phyloP scores from a whole-genome alignment of 2,329 filamentous ascomycete genomes.

The Fusarium sarcochroum region DNA sequence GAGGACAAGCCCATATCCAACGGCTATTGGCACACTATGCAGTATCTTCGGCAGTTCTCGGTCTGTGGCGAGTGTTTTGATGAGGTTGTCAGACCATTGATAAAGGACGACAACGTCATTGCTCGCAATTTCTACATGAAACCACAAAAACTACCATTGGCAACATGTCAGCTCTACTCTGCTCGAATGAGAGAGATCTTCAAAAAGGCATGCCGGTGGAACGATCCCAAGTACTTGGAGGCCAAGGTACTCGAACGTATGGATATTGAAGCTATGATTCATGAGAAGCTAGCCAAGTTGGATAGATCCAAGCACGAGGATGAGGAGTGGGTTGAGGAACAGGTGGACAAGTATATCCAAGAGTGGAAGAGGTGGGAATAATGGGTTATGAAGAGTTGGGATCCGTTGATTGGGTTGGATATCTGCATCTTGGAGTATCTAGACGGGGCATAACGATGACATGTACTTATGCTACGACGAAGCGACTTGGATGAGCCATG shows the following conservation, averaged over 20 bases:
- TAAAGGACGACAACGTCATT: slow-evolving; percentile 67
- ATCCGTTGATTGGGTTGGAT: not conserved
- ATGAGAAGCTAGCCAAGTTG: slow-evolving; percentile 65
- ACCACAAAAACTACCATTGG: slow-evolving; percentile 67
- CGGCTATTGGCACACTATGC: slow-evolving; percentile 83
- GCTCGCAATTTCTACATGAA: slow-evolving; percentile 76
- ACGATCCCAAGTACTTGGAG: slow-evolving; percentile 76
- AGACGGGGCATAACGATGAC: slow-evolving; percentile 37
- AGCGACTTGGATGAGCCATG: slow-evolving; percentile 35
- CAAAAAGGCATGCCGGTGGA: slow-evolving; percentile 72
- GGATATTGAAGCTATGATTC: slow-evolving; percentile 71
- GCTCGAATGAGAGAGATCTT: slow-evolving; percentile 83
- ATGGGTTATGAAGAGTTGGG: slow-evolving; percentile 36
- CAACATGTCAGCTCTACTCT: slow-evolving; percentile 85
- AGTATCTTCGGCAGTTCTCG: slow-evolving; percentile 80
- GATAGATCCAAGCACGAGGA: slow-evolving; percentile 53
- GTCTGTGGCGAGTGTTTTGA: slow-evolving; percentile 91
- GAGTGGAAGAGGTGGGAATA: slow-evolving; percentile 73
- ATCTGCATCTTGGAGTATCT: slow-evolving; percentile 41
- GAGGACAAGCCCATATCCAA: slow-evolving; percentile 73
- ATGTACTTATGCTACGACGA: slow-evolving; percentile 40
- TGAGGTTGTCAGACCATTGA: slow-evolving; percentile 79
- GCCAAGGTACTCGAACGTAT: slow-evolving; percentile 70
- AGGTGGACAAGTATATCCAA: slow-evolving; percentile 64
- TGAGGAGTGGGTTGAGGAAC: slow-evolving; percentile 57